Evolutionary conservation across 495 filamentous ascomycete species (phyloP).

Genomic region (Penicillium macrosclerotiorum): DNA sequence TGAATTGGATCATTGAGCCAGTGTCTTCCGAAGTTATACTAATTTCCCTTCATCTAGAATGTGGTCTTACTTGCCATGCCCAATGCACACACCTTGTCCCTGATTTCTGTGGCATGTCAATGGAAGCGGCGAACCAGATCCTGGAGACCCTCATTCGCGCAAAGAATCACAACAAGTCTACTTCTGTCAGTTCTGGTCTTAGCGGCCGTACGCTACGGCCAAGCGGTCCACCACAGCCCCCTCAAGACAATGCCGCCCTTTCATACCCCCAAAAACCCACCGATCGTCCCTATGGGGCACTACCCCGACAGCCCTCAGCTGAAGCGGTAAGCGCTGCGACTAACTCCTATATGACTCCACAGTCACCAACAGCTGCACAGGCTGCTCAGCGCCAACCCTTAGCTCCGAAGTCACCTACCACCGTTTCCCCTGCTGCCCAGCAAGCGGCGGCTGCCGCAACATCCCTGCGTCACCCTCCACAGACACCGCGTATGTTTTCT

Average conservation of each 20-base stretch:
- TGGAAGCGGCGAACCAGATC: constrained; percentile 95
- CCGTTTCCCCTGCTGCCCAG: constrained; percentile 28
- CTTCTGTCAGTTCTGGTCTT: constrained; percentile 52
- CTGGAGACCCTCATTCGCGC: constrained; percentile 50
- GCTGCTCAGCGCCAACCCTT: constrained; percentile 33
- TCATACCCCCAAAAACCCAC: constrained; percentile 45
- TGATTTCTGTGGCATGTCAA: constrained; percentile 99
- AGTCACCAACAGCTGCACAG: constrained; percentile 37
- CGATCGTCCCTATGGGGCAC: constrained; percentile 49
- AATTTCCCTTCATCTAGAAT: constrained; percentile 61
- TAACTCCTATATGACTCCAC: constrained; percentile 43
- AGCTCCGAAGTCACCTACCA: constrained; percentile 34
- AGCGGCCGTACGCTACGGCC: constrained; percentile 66
- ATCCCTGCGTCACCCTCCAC: constrained; percentile 29
- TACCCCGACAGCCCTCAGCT: constrained; percentile 44
- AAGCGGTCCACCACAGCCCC: constrained; percentile 46
- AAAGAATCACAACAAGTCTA: constrained; percentile 47
- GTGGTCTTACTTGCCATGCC: constrained; percentile 84
- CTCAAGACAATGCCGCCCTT: constrained; percentile 44
- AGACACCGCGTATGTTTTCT: constrained; percentile 34
- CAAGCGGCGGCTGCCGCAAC: constrained; percentile 38
- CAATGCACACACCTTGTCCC: constrained; percentile 93
- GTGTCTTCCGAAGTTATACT: constrained; percentile 8
- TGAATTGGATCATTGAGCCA: background rate
- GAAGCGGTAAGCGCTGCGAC: constrained; percentile 48